phyloP scores from a whole-genome alignment of 805 yeast species.

The Kazachstania kunashirensis region DNA sequence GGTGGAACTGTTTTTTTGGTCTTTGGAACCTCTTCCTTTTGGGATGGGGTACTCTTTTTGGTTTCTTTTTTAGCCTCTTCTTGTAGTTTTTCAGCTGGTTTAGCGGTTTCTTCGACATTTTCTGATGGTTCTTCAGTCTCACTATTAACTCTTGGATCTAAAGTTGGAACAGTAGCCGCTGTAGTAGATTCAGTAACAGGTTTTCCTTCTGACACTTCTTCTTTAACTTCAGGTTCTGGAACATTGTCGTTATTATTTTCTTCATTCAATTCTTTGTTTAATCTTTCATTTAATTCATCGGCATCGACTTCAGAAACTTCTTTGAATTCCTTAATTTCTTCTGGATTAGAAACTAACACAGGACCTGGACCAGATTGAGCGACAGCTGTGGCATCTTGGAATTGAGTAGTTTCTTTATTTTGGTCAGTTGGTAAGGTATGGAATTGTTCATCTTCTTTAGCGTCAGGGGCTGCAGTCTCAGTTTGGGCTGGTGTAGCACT shows the following conservation, averaged over 20 bases:
- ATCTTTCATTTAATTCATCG: constrained; percentile 43
- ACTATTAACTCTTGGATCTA: constrained; percentile 1
- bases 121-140: not conserved
- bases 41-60: constrained; percentile 1
- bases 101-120: not conserved
- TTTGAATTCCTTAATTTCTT: constrained; percentile 55
- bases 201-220: not conserved
- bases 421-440: constrained; percentile 38
- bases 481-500: constrained; percentile 15
- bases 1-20: constrained; percentile 3
- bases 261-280: constrained; percentile 17
- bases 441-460: constrained; percentile 13
- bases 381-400: constrained; percentile 38
- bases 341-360: constrained; percentile 41
- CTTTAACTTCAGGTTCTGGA: not conserved
- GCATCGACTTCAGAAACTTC: constrained; percentile 49
- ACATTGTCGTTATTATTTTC: constrained; percentile 6
- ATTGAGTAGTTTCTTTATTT: constrained; percentile 28
- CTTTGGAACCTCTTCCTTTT: constrained; percentile 2
- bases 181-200: not conserved
- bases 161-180: not conserved
- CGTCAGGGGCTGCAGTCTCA: constrained; percentile 7
- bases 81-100: not conserved
- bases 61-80: constrained; percentile 4
- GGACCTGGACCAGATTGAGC: constrained; percentile 68